Evolutionary conservation across 768 basidiomycete species (phyloP).

Genomic region (Termitomyces sp.): DNA sequence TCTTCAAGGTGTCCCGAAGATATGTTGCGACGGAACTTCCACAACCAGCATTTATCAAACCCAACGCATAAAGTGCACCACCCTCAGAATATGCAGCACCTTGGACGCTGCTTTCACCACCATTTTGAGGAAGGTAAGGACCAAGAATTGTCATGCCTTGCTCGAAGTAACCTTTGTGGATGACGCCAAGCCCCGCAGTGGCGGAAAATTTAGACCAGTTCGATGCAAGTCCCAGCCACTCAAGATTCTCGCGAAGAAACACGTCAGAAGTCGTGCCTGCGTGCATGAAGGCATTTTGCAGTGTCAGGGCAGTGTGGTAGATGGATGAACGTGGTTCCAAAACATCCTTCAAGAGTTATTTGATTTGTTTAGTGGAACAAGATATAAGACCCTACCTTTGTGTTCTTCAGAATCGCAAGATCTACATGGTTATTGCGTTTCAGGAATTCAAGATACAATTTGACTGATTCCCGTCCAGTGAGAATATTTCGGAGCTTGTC

Average conservation of each 20-base stretch:
- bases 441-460: conserved; percentile 92
- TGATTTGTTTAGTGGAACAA: not conserved
- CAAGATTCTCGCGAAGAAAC: conserved; percentile 93
- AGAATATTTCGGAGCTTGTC: conserved; percentile 80
- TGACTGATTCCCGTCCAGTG: conserved; percentile 87
- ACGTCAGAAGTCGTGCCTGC: conserved; percentile 95
- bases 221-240: conserved; percentile 91
- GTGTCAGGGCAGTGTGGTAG: conserved; percentile 93
- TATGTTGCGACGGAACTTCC: conserved; percentile 75
- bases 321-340: conserved; percentile 94
- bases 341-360: conserved; percentile 52
- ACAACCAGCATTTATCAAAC: conserved; percentile 90
- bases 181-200: conserved; percentile 94
- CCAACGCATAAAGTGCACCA: conserved; percentile 92
- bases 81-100: conserved; percentile 91
- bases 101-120: conserved; percentile 68
- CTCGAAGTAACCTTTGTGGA: conserved; percentile 95
- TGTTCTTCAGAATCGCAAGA: conserved; percentile 84
- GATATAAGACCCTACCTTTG: conserved; percentile 55
- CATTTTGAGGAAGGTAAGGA: conserved; percentile 84
- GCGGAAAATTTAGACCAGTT: conserved; percentile 99
- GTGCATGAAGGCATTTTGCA: conserved; percentile 97
- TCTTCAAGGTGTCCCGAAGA: conserved; percentile 74
- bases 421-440: conserved; percentile 93
- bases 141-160: conserved; percentile 89